phyloP scores from a whole-genome alignment of 176 grass and related monocot species.

The Avena atlantica region DNA sequence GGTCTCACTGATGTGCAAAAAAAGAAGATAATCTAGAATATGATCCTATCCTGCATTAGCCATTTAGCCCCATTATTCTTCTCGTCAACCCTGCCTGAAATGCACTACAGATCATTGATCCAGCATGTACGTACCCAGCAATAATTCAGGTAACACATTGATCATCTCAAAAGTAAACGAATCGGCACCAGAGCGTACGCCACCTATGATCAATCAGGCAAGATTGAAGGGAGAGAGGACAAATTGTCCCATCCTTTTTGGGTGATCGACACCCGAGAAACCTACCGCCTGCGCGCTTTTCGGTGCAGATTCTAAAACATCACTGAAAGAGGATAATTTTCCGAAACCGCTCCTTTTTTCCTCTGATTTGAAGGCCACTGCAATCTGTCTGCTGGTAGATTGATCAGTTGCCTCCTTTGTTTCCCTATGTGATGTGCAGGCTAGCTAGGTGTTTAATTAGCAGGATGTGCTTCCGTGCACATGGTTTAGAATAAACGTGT shows the following conservation, averaged over 20 bases:
- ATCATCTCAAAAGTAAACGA: not conserved
- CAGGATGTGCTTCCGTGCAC: slow-evolving; percentile 20
- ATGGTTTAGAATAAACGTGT: slow-evolving; percentile 8
- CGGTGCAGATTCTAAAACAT: slow-evolving; percentile 42
- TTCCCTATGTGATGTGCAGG: slow-evolving; percentile 2
- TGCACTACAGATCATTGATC: slow-evolving; percentile 33
- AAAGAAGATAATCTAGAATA: slow-evolving; percentile 3
- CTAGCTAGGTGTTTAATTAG: not conserved
- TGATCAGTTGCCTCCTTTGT: not conserved
- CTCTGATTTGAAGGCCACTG: slow-evolving; percentile 62
- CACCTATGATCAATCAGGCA: slow-evolving; percentile 41
- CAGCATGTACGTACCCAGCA: slow-evolving; percentile 24
- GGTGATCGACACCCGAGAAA: slow-evolving; percentile 46
- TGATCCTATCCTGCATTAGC: slow-evolving; percentile 26
- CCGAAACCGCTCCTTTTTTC: slow-evolving; percentile 18
- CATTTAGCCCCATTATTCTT: not conserved
- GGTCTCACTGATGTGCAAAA: not conserved
- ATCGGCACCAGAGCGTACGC: slow-evolving; percentile 1
- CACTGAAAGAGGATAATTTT: slow-evolving; percentile 39
- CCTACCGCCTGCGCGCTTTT: slow-evolving; percentile 52
- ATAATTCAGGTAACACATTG: slow-evolving; percentile 28
- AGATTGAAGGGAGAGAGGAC: slow-evolving; percentile 39
- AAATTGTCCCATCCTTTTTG: slow-evolving; percentile 31
- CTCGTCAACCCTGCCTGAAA: not conserved
- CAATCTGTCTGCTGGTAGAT: slow-evolving; percentile 58